phyloP scores from a whole-genome alignment of 1,284 basidiomycete species.

The Tilletia caries region DNA sequence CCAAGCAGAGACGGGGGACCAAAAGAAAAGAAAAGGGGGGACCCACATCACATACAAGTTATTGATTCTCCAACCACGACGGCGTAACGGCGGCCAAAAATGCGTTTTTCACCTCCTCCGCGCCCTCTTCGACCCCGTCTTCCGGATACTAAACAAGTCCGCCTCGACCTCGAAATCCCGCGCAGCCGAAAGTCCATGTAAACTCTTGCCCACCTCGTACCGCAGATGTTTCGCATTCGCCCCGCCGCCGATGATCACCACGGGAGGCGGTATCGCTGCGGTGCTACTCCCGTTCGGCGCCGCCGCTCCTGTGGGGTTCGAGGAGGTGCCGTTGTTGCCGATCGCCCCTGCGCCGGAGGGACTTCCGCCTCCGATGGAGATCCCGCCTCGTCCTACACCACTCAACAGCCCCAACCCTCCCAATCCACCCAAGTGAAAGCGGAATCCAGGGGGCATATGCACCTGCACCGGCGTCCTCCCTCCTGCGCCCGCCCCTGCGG shows the following conservation, averaged over 20 bases:
- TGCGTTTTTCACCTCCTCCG: conserved; percentile 18
- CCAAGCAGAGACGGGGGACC: no score
- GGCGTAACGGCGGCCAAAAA: no score
- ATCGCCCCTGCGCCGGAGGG: no score
- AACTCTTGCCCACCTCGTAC: conserved; percentile 50
- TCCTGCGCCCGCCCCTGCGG: conserved; percentile 18
- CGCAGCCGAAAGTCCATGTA: conserved; percentile 47
- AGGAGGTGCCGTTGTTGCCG: no score
- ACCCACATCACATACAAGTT: no score
- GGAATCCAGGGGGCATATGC: background rate
- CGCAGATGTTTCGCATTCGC: conserved; percentile 21
- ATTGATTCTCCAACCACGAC: no score
- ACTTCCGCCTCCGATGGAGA: conserved; percentile 36
- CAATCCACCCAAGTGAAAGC: background rate
- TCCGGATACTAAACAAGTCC: conserved; percentile 51
- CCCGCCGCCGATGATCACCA: conserved; percentile 1
- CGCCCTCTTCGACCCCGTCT: conserved; percentile 48
- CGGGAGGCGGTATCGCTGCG: no score
- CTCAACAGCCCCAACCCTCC: background rate
- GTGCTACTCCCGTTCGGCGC: no score
- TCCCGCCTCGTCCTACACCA: background rate
- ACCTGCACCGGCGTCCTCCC: background rate
- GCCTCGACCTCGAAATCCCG: conserved; percentile 52
- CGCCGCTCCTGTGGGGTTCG: no score
- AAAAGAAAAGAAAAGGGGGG: no score